A percentile compares a stretch with the other conserved stretches of the same genome.
Evolutionary conservation across 768 basidiomycete species (phyloP).

Genomic region (Leccinum fibrillosum): DNA sequence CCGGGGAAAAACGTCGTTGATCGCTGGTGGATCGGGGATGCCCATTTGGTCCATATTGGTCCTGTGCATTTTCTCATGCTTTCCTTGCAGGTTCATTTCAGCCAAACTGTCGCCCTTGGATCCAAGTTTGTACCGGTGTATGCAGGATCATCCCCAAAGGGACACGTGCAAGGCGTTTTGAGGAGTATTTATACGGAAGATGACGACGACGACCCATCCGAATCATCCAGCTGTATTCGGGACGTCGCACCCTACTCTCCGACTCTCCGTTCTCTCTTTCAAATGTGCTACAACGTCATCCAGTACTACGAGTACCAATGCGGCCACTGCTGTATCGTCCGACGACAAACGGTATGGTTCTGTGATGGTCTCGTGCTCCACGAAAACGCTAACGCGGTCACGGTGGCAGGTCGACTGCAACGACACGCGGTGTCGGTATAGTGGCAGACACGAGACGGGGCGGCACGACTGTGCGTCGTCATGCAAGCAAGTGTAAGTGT

Average conservation of each 20-base stretch:
- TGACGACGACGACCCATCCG: background rate
- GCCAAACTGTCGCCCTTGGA: background rate
- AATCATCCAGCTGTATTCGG: constrained; percentile 4
- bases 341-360: constrained; percentile 34
- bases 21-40: background rate
- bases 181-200: constrained; percentile 22
- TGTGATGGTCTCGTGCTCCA: background rate
- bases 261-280: background rate
- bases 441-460: constrained; percentile 31
- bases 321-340: constrained; percentile 27
- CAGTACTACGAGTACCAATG: constrained; percentile 35
- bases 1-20: constrained; percentile 1
- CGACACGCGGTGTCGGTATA: constrained; percentile 36
- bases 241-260: background rate
- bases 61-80: constrained; percentile 17
- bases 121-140: constrained; percentile 2
- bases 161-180: constrained; percentile 1
- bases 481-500: constrained; percentile 38
- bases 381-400: background rate
- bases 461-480: constrained; percentile 36
- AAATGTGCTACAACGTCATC: constrained; percentile 35
- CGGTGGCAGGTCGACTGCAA: constrained; percentile 51
- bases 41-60: constrained; percentile 11
- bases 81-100: constrained; percentile 5
- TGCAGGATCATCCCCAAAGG: constrained; percentile 4